Evolutionary conservation across 495 filamentous ascomycete genomes (phyloP).

Genomic region (Umbilicaria muhlenbergii): DNA sequence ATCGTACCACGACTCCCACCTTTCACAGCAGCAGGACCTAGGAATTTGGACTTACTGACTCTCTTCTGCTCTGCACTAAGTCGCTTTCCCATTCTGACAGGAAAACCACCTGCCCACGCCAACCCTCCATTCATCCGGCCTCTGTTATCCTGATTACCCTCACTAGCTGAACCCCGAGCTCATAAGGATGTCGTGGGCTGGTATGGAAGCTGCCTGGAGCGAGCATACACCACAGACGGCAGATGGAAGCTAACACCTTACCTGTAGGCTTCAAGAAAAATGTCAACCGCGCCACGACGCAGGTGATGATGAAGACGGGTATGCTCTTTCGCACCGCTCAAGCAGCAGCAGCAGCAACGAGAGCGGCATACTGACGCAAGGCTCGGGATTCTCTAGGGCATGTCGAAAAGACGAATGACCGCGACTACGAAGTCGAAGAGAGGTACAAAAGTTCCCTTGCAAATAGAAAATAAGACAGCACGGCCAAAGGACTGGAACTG

Average conservation of each 20-base stretch:
- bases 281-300: slow-evolving; percentile 94
- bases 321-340: not conserved
- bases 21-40: too few relatives aligned
- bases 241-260: not conserved
- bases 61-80: too few relatives aligned
- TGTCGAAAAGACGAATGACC: slow-evolving; percentile 94
- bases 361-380: not conserved
- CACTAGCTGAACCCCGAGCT: not conserved
- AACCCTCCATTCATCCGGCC: too few relatives aligned
- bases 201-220: slow-evolving; percentile 19
- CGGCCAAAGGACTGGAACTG: slow-evolving; percentile 3
- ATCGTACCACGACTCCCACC: too few relatives aligned
- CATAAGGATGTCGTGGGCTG: slow-evolving; percentile 49
- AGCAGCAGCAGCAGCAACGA: not conserved
- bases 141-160: too few relatives aligned
- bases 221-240: not conserved
- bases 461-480: not conserved
- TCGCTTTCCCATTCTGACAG: too few relatives aligned
- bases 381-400: slow-evolving; percentile 41
- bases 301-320: slow-evolving; percentile 99
- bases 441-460: slow-evolving; percentile 33
- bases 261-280: slow-evolving; percentile 89
- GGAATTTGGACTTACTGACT: too few relatives aligned
- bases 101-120: too few relatives aligned
- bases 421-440: slow-evolving; percentile 97